Percentiles rank a stretch among this genome's conserved stretches.
Evolutionary conservation across 139 green algal species (phyloP).

Genomic region (Bryopsis sp.): DNA sequence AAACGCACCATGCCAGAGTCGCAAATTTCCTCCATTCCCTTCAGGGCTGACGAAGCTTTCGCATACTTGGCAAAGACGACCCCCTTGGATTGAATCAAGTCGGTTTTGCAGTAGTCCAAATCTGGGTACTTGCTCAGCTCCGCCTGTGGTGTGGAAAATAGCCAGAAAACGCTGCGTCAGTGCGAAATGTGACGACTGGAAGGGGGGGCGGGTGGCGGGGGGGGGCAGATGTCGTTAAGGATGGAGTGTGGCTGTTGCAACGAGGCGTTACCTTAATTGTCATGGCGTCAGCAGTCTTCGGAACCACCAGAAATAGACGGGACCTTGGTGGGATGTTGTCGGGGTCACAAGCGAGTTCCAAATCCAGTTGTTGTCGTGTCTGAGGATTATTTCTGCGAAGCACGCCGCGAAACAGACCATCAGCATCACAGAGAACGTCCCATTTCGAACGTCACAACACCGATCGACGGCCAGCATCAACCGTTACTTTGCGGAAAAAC

Average conservation of each 20-base stretch:
- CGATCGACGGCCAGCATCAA: too few species aligned
- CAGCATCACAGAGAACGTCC: neutral
- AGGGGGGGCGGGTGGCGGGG: neutral
- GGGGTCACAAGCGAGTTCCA: slow-evolving; percentile 56
- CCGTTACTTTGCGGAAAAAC: too few species aligned
- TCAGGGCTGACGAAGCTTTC: slow-evolving; percentile 60
- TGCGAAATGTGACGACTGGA: too few species aligned
- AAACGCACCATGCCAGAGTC: slow-evolving; percentile 39
- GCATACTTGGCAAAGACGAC: slow-evolving; percentile 84
- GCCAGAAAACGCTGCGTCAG: too few species aligned
- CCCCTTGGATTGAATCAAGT: slow-evolving; percentile 75
- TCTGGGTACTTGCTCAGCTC: slow-evolving; percentile 51
- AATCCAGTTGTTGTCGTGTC: slow-evolving; percentile 24
- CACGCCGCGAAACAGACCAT: too few species aligned
- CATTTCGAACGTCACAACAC: too few species aligned
- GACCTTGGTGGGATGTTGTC: slow-evolving; percentile 79
- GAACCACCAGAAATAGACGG: slow-evolving; percentile 83
- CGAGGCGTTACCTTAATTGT: slow-evolving; percentile 51
- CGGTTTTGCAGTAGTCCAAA: slow-evolving; percentile 88
- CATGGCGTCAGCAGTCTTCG: slow-evolving; percentile 61
- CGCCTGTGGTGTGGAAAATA: slow-evolving; percentile 52
- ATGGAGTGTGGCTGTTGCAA: too few species aligned
- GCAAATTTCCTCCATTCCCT: slow-evolving; percentile 58
- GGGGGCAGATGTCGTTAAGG: neutral
- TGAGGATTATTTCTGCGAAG: slow-evolving; percentile 5